A percentile compares a stretch with the other conserved stretches of the same genome.
These are phyloP conservation scores for Lanmaoa pseudosensibilis DNA, from an alignment of 768 basidiomycete genomes.

Conservation along the genomic window DNA sequence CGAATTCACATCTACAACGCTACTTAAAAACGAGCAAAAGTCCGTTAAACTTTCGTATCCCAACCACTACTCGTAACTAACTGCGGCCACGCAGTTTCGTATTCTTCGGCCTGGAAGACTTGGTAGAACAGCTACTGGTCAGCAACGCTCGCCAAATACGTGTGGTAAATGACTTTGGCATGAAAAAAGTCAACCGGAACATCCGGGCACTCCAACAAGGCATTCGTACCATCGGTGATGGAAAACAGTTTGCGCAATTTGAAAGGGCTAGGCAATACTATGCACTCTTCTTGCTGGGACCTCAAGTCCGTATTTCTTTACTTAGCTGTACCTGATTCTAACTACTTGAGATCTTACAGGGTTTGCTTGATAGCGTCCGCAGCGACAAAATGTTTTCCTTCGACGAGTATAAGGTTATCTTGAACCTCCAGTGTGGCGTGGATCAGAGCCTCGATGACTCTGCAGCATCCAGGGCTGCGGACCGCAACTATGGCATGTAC, in stretches of 20 bases:
- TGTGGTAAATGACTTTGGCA: conserved; percentile 68
- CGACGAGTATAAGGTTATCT: conserved; percentile 90
- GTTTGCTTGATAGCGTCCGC: conserved; percentile 73
- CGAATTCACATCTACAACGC: conserved; percentile 58
- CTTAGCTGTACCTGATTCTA: neutral
- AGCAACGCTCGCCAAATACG: conserved; percentile 70
- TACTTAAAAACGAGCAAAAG: conserved; percentile 68
- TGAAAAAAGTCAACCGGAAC: conserved; percentile 85
- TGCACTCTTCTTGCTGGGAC: conserved; percentile 68
- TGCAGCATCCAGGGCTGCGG: conserved; percentile 50
- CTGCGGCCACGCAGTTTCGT: conserved; percentile 59
- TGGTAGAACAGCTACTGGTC: conserved; percentile 85
- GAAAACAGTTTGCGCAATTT: conserved; percentile 64
- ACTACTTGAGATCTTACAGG: conserved; percentile 42
- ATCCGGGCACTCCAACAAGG: conserved; percentile 91
- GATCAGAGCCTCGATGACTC: conserved; percentile 57
- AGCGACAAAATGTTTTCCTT: conserved; percentile 69
- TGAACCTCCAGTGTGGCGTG: conserved; percentile 86
- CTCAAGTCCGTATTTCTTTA: conserved; percentile 54
- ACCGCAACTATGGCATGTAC: conserved; percentile 83
- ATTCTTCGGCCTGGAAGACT: conserved; percentile 79
- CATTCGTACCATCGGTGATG: conserved; percentile 71
- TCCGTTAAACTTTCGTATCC: conserved; percentile 38
- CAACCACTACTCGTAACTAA: neutral
- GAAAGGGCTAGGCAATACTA: conserved; percentile 80